Conservation (phyloP, 768 basidiomycete species). For the Cystofilobasidium bisporidii region DNA sequence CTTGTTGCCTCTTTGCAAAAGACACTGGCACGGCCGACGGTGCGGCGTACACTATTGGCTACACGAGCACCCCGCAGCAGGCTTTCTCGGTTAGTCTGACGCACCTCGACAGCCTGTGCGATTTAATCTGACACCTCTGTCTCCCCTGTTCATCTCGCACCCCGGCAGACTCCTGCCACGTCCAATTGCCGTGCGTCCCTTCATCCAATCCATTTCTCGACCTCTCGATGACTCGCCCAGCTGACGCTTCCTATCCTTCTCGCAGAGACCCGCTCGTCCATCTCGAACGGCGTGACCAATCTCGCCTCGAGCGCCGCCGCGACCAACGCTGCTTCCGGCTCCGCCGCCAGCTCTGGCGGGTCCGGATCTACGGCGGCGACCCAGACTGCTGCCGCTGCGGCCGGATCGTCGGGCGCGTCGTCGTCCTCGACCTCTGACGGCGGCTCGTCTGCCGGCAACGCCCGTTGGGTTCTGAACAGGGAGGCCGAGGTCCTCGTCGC, state of each 20-base stretch:
- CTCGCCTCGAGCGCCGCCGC: constrained; percentile 1
- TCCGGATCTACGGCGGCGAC: no score
- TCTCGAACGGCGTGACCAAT: constrained; percentile 2
- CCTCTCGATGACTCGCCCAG: background rate
- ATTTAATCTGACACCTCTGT: no score
- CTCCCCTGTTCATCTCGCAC: background rate
- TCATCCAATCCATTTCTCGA: background rate
- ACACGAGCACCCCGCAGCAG: background rate
- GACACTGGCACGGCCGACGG: constrained; percentile 8
- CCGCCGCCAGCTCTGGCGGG: background rate
- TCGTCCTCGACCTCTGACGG: no score
- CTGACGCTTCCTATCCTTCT: background rate
- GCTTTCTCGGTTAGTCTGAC: background rate
- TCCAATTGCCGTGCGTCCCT: background rate
- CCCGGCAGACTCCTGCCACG: background rate
- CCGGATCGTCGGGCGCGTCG: no score
- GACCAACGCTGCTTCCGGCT: background rate
- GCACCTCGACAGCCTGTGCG: no score
- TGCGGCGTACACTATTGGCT: background rate
- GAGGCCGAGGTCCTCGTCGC: no score
- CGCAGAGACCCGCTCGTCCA: background rate
- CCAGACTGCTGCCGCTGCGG: no score
- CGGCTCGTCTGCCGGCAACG: no score
- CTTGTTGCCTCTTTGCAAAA: no score
- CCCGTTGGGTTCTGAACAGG: no score